Evolutionary conservation across 257 asterid genomes (phyloP).

Genomic region (Craterostigma plantagineum): DNA sequence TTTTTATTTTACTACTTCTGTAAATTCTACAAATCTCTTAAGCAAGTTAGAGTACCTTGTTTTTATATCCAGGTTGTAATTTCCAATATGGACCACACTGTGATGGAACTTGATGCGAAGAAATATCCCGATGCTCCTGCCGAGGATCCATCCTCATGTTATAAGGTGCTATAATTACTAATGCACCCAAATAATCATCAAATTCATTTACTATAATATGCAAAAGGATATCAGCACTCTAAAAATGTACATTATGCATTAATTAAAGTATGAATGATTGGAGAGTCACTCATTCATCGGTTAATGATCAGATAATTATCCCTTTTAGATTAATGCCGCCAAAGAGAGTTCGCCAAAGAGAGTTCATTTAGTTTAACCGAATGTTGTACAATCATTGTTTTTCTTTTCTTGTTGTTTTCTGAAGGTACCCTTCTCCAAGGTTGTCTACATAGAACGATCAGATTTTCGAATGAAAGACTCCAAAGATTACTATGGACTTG

Average conservation of each 20-base stretch:
- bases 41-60: not conserved
- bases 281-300: no score
- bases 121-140: conserved; percentile 87
- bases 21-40: not conserved
- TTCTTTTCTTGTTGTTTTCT: conserved; percentile 7
- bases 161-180: conserved; percentile 57
- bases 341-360: no score
- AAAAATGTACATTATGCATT: no score
- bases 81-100: conserved; percentile 48
- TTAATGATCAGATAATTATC: no score
- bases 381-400: conserved; percentile 3
- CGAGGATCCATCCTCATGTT: conserved; percentile 42
- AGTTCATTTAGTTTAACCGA: no score
- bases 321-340: no score
- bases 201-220: not conserved
- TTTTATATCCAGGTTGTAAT: conserved; percentile 46
- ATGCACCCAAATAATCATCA: not conserved
- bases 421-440: conserved; percentile 87
- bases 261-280: no score
- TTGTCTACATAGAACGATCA: conserved; percentile 62
- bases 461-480: conserved; percentile 84
- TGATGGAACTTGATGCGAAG: conserved; percentile 77
- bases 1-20: not conserved
- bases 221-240: not conserved
- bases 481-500: conserved; percentile 94